A percentile compares a stretch with the other conserved stretches of the same genome.
Conservation (phyloP, 257 asterid species). For the Hygrophila difformis region DNA sequence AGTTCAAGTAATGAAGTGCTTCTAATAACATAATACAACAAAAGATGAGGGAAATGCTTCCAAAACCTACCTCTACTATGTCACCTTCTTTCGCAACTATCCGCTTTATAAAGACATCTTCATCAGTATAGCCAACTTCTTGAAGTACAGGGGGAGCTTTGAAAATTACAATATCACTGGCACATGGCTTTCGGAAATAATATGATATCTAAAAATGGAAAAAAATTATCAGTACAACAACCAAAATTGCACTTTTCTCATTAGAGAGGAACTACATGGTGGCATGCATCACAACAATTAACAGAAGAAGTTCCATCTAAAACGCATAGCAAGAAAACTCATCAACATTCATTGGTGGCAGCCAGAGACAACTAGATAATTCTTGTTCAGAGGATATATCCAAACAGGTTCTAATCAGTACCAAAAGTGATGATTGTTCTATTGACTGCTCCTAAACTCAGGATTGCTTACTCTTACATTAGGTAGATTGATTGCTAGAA, state of each 20-base stretch:
- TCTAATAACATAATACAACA: neutral
- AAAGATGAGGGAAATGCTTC: neutral
- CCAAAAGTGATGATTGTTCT: no score
- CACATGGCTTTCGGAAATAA: constrained; percentile 83
- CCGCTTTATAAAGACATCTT: constrained; percentile 85
- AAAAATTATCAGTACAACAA: neutral
- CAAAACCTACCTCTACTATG: constrained; percentile 63
- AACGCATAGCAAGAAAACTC: constrained; percentile 3
- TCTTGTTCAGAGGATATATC: neutral
- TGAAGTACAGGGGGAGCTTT: constrained; percentile 94
- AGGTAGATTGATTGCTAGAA: no score
- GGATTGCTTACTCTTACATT: no score
- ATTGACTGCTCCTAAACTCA: no score
- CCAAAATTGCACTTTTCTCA: neutral
- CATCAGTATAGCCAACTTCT: constrained; percentile 91
- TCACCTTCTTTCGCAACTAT: constrained; percentile 91
- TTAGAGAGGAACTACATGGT: neutral
- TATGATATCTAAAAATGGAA: constrained; percentile 59
- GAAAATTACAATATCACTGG: constrained; percentile 78
- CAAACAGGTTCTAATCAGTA: neutral
- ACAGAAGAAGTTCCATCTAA: neutral
- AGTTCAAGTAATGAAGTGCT: no score
- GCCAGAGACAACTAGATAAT: constrained; percentile 1
- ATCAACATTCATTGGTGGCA: neutral
- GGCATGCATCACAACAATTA: neutral